phyloP scores from a whole-genome alignment of 257 asterid genomes.

The Nicotiana sylvestris region DNA sequence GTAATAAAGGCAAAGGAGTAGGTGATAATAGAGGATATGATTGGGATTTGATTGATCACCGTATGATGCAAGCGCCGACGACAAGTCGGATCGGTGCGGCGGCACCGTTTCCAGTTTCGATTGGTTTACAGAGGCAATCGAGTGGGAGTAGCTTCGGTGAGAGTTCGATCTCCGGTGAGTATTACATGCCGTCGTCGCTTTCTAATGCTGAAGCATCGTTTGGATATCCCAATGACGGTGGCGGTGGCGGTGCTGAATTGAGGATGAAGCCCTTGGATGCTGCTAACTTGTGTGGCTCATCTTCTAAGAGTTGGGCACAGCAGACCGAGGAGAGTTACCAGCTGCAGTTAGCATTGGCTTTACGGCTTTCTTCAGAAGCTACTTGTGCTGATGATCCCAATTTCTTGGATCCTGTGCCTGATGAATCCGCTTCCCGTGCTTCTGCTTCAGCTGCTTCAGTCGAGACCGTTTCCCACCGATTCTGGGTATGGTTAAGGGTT shows the following conservation, averaged over 20 bases:
- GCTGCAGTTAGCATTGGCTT: conserved; percentile 88
- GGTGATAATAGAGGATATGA: conserved; percentile 43
- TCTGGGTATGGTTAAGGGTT: conserved; percentile 56
- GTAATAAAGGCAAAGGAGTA: conserved; percentile 27
- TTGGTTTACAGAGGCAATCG: conserved; percentile 81
- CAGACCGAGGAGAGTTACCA: conserved; percentile 98
- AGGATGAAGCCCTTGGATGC: conserved; percentile 1
- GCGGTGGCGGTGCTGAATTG: conserved; percentile 29
- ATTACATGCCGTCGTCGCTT: conserved; percentile 12
- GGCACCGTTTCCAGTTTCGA: conserved; percentile 38
- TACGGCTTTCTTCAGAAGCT: conserved; percentile 82
- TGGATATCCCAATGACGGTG: neutral
- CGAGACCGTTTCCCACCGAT: conserved; percentile 81
- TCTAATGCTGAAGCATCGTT: neutral
- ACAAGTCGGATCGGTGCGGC: conserved; percentile 44
- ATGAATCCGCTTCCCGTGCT: conserved; percentile 45
- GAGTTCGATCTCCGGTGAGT: conserved; percentile 88
- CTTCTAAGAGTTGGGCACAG: conserved; percentile 94
- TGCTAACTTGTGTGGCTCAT: conserved; percentile 27
- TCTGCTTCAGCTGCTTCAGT: conserved; percentile 41
- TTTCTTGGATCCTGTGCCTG: conserved; percentile 71
- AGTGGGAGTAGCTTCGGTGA: conserved; percentile 97
- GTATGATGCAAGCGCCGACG: conserved; percentile 33
- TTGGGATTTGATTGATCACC: conserved; percentile 69
- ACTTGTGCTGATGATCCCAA: conserved; percentile 84